Conservation (phyloP, 176 grass and related monocot species). For the Avena sativa region DNA sequence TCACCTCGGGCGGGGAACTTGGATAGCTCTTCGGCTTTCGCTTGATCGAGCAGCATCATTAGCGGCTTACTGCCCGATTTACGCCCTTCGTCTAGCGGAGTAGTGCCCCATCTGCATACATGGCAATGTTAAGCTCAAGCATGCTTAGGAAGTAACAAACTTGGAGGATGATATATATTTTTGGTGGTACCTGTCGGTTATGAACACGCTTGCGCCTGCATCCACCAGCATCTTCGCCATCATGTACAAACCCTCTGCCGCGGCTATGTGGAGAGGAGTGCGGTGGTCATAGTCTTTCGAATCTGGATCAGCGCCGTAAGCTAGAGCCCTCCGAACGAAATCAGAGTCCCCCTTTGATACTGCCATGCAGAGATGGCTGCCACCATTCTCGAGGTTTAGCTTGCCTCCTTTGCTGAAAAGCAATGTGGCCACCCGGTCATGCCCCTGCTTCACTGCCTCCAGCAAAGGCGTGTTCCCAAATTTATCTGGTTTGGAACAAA, state of each 20-base stretch:
- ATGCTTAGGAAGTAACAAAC: not conserved
- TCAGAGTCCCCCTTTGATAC: constrained; percentile 75
- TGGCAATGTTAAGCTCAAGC: not conserved
- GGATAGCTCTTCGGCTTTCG: constrained; percentile 66
- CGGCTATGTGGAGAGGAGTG: constrained; percentile 88
- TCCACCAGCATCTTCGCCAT: constrained; percentile 80
- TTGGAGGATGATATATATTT: not conserved
- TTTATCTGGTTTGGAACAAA: constrained; percentile 59
- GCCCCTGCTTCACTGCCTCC: constrained; percentile 78
- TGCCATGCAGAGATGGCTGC: constrained; percentile 76
- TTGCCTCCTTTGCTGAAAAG: constrained; percentile 62
- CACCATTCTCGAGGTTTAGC: constrained; percentile 68
- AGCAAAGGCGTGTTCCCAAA: constrained; percentile 90
- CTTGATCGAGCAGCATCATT: constrained; percentile 63
- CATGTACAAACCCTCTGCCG: constrained; percentile 77
- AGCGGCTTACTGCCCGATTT: constrained; percentile 70
- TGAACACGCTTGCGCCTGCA: constrained; percentile 85
- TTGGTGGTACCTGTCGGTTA: constrained; percentile 62
- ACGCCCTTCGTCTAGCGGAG: constrained; percentile 78
- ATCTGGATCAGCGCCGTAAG: constrained; percentile 73
- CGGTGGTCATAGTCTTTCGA: constrained; percentile 88
- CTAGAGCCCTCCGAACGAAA: constrained; percentile 70
- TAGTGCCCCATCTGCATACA: constrained; percentile 78
- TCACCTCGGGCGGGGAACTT: constrained; percentile 66
- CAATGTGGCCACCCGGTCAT: constrained; percentile 75